Conservation (phyloP, 192 early-diverging fungal genomes). For the Entomortierella lignicola region DNA sequence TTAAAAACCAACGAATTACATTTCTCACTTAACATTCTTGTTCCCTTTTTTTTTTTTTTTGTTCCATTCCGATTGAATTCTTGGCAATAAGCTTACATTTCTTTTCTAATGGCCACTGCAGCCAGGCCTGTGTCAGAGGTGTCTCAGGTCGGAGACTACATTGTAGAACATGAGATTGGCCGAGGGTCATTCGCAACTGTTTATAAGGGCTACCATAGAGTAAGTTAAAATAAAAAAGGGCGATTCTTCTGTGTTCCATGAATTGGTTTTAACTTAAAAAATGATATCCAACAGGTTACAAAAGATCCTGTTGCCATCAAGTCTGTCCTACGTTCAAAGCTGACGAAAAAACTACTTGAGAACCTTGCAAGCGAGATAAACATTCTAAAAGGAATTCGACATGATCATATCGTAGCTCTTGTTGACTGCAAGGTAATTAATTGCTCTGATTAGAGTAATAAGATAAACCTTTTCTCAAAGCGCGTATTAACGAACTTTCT, state of each 20-base stretch:
- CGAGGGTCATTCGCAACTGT: slow-evolving; percentile 97
- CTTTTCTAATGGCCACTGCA: slow-evolving; percentile 23
- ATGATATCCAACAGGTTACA: slow-evolving; percentile 61
- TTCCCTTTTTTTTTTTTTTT: background rate
- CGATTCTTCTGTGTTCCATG: background rate
- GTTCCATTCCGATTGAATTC: background rate
- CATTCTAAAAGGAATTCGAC: slow-evolving; percentile 88
- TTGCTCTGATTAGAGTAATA: no score
- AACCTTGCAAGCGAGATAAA: slow-evolving; percentile 96
- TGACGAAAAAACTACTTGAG: slow-evolving; percentile 91
- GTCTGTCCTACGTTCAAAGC: slow-evolving; percentile 86
- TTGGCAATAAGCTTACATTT: slow-evolving; percentile 1
- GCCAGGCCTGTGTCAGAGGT: slow-evolving; percentile 22
- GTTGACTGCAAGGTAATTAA: slow-evolving; percentile 83
- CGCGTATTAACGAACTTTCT: background rate
- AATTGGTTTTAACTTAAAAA: no score
- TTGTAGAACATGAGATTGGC: slow-evolving; percentile 87
- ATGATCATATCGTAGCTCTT: slow-evolving; percentile 90
- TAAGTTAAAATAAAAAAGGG: slow-evolving; percentile 24
- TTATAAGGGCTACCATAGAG: slow-evolving; percentile 82
- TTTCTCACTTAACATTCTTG: no score
- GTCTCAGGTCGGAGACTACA: slow-evolving; percentile 78
- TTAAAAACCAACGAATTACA: no score
- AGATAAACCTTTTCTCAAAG: no score
- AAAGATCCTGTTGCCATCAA: slow-evolving; percentile 87